Base-by-base conservation (phyloP, 495 filamentous ascomycete species). In the Daldinia vernicosa region DNA sequence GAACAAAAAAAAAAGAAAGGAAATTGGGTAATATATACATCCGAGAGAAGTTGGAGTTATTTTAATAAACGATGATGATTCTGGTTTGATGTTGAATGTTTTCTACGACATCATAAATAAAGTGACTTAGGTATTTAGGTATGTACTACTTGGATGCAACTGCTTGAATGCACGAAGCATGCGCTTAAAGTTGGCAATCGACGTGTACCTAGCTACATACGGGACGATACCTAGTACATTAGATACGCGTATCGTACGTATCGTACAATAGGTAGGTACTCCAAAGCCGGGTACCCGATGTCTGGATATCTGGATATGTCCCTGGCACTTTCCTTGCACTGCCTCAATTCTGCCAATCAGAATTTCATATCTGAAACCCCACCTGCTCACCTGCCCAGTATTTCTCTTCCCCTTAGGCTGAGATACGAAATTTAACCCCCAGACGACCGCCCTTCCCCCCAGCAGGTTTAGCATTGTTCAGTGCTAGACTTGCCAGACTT, bases 331-430 rank as follows among this genome's bases (percentile, higher is more conserved):
- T 55, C 24, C 70, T 72, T 72, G 70, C 64, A 68, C 65, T 61
- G 70, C 65, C 64, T 58, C 65, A 56, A 61, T 51, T 64, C 60
- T 56, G 55, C 70, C 70, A 72, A 72, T 72, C 50, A 68, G 70
- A 72, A 60, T 53, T 28, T 61, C 60, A 45, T n/a, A 68, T 68
- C 60, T 65, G 60, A 65, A 72, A 72, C 60, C 70, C 70, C 70
- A 63, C 64, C 64, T 63, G 37, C 60, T 63, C 53, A 72, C 54
- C 64, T 64, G 63, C 53, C 69, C 52, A 55, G 59, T 22, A 59
- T 63, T 63, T 40, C 50, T 35, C 37, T 51, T 66, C 69, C 64
- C 63, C 63, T 67, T 67, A 60, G 63, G 64, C 60, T 28, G 19
- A 53, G 19, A 28, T 67, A 67, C 60, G 53, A 67, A 35, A 60